A percentile compares a stretch with the other conserved stretches of the same genome.
phyloP scores from a whole-genome alignment of 768 basidiomycete genomes.

The Sutorius australiensis region DNA sequence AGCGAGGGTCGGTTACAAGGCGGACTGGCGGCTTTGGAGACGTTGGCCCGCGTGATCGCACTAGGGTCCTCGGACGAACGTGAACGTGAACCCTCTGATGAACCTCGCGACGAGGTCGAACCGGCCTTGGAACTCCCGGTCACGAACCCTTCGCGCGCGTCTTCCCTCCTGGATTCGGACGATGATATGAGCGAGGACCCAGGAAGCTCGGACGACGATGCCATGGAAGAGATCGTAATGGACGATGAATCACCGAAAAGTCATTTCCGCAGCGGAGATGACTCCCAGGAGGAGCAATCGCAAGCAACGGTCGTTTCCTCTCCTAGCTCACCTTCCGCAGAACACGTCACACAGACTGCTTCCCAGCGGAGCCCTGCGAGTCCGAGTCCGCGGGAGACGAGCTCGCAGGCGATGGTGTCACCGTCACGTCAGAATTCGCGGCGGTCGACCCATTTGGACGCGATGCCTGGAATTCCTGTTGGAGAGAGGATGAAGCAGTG shows the following conservation, averaged over 20 bases:
- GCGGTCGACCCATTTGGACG: slow-evolving; percentile 37
- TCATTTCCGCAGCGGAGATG: slow-evolving; percentile 23
- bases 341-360: slow-evolving; percentile 26
- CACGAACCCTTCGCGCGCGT: slow-evolving; percentile 46
- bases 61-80: slow-evolving; percentile 53
- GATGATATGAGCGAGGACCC: slow-evolving; percentile 75
- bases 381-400: slow-evolving; percentile 29
- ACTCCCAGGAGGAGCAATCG: slow-evolving; percentile 33
- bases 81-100: slow-evolving; percentile 56
- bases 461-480: slow-evolving; percentile 43
- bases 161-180: slow-evolving; percentile 62
- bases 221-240: slow-evolving; percentile 80
- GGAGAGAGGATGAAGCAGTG: slow-evolving; percentile 80
- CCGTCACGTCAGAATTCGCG: slow-evolving; percentile 56
- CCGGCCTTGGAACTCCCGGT: slow-evolving; percentile 69
- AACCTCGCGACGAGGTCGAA: slow-evolving; percentile 52
- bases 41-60: slow-evolving; percentile 80
- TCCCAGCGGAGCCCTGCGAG: slow-evolving; percentile 25
- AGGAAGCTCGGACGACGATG: slow-evolving; percentile 74
- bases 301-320: slow-evolving; percentile 29
- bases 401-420: slow-evolving; percentile 35
- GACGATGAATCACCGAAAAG: slow-evolving; percentile 53
- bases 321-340: slow-evolving; percentile 29
- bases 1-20: slow-evolving; percentile 80
- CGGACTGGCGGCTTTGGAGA: slow-evolving; percentile 81